Percentiles rank a stretch among this genome's conserved stretches.
These are phyloP conservation scores for Candida nanaspora DNA, from an alignment of 805 yeast genomes.

Conservation along the genomic window DNA sequence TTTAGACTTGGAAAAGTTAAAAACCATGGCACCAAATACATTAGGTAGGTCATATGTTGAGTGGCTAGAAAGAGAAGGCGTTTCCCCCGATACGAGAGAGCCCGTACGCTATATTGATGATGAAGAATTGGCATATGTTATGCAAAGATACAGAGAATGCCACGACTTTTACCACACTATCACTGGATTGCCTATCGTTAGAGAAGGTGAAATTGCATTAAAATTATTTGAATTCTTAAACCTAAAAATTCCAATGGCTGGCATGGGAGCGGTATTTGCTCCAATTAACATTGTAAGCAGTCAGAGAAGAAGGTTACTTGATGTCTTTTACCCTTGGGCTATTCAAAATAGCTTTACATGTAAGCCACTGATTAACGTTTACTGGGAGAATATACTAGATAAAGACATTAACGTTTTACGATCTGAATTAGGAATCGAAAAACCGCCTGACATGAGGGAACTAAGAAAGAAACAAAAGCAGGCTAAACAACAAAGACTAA, in stretches of 20 bases:
- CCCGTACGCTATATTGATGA: constrained; percentile 84
- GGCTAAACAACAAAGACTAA: neutral
- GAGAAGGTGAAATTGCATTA: constrained; percentile 95
- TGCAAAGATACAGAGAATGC: constrained; percentile 90
- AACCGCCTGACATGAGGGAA: constrained; percentile 72
- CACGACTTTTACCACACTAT: constrained; percentile 95
- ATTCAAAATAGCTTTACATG: constrained; percentile 61
- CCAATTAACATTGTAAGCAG: constrained; percentile 64
- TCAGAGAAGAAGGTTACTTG: constrained; percentile 57
- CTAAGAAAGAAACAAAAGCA: constrained; percentile 34
- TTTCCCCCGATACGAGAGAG: constrained; percentile 88
- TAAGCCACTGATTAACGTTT: constrained; percentile 75
- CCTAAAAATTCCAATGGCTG: constrained; percentile 92
- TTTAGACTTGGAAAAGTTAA: constrained; percentile 54
- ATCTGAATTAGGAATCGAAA: constrained; percentile 59
- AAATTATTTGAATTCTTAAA: constrained; percentile 90
- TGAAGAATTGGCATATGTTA: constrained; percentile 86
- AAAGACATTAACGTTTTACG: constrained; percentile 69
- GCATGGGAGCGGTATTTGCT: constrained; percentile 84
- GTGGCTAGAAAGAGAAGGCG: constrained; percentile 84
- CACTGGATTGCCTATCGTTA: constrained; percentile 80
- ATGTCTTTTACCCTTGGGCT: constrained; percentile 86
- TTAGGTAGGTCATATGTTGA: constrained; percentile 73
- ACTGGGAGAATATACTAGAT: constrained; percentile 83
- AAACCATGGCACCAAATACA: constrained; percentile 56